Evolutionary conservation across 352 stramenopile species (phyloP), one percentile per base, ranked within the genome.

Genomic region (Phytophthora boehmeriae): DNA sequence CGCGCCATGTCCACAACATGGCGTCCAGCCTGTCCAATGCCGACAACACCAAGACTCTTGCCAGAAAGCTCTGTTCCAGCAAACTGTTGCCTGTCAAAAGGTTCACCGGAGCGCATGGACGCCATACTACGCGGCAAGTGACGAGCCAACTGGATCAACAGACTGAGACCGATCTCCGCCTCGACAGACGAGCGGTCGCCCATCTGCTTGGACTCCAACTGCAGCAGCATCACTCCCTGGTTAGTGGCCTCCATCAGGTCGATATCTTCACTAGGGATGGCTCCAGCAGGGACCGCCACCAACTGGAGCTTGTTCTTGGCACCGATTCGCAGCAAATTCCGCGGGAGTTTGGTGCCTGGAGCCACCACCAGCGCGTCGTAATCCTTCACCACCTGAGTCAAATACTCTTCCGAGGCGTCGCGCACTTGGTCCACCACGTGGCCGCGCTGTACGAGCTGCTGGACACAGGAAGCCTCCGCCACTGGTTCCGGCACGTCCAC

Each of bases 161-260:
- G 59, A 55, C 69, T 87, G 13, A 92, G 59, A 1, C 75, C 80
- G 34, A 85, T 75, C 68, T 92, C 86, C 9, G 86, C 83, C 54
- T 92, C 86, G 22, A 91, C 86, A 9, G 82, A 89, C 44, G 84
- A 88, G 48, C 80, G 74, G 62, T 90, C 86, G 11, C 79, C 78
- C 19, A 85, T 66, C 52, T 92, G 83, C 54, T 90, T 92, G 35
- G 78, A 69, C 47, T 91, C 82, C 32, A 94, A 71, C 59, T 94
- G 80, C 58, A 92, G 72, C 58, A 94, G 55, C 74, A 94, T 69
- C 5, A 94, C 66, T 30, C 80, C 75, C 44, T 90, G 81, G 56
- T 78, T 88, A 20, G 86, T 94, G 17, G 86, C 86, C 28, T 89
- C 83, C 68, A 89, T 83, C 16, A 88, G 66, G 63, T 94, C 83